Evolutionary conservation across 2,329 filamentous ascomycete species (phyloP).

Genomic region (Pyricularia sp.): DNA sequence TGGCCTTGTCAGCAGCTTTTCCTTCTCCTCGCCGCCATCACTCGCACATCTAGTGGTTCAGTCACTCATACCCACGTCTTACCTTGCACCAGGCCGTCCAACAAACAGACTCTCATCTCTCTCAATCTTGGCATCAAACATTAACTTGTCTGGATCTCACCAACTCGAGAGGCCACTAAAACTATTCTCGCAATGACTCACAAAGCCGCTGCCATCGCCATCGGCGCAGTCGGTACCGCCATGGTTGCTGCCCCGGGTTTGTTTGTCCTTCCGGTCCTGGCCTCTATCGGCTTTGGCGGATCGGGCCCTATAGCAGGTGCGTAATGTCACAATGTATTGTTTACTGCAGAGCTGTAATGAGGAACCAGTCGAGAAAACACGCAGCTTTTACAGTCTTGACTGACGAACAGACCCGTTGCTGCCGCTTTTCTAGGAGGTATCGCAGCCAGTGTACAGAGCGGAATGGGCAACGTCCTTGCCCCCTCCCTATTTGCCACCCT

Average conservation of each 20-base stretch:
- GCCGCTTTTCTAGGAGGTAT: conserved; percentile 15
- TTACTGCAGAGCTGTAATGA: background rate
- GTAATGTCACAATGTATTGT: background rate
- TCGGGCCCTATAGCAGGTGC: background rate
- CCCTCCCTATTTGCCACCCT: conserved; percentile 18
- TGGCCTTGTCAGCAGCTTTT: background rate
- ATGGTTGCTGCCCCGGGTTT: background rate
- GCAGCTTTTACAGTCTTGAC: background rate
- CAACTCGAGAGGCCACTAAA: background rate
- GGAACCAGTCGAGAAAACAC: too few relatives aligned
- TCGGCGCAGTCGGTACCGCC: background rate
- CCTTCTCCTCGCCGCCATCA: background rate
- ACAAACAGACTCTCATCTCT: background rate
- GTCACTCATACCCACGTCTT: too few relatives aligned
- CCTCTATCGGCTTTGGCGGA: background rate
- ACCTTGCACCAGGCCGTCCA: too few relatives aligned
- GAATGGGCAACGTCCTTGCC: conserved; percentile 18
- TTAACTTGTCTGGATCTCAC: background rate
- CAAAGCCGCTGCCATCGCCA: background rate
- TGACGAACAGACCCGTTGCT: too few relatives aligned
- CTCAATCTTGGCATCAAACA: background rate
- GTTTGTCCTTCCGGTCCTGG: background rate
- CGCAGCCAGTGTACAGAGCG: conserved; percentile 17
- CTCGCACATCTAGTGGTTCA: background rate
- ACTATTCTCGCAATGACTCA: too few relatives aligned